Evolutionary conservation across 768 basidiomycete genomes (phyloP).

Genomic region (Auricularia sp.): DNA sequence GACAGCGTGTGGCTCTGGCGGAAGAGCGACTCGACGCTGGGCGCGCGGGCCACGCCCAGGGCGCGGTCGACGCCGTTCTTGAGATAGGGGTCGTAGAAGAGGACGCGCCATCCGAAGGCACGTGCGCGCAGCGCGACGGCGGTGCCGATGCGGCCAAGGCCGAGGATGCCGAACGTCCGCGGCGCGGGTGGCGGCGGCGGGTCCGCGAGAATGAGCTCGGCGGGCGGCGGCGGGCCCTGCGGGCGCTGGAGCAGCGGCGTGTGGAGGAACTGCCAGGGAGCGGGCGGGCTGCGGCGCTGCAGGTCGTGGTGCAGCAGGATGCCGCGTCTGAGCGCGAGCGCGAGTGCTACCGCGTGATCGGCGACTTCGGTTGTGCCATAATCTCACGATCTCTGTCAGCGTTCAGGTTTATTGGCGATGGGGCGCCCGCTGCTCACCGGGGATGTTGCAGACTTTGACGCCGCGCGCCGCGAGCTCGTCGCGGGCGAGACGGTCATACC

Average conservation of each 20-base stretch:
- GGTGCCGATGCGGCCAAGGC: conserved; percentile 15
- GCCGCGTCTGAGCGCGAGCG: conserved; percentile 12
- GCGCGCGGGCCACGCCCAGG: conserved; percentile 8
- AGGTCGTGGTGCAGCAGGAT: conserved; percentile 13
- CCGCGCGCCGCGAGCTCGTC: conserved; percentile 7
- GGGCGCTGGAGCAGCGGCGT: conserved; percentile 9
- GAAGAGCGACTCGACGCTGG: conserved; percentile 10
- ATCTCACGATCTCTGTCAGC: conserved; percentile 4
- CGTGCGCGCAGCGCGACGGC: conserved; percentile 15
- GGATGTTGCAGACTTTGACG: conserved; percentile 13
- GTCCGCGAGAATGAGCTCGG: not conserved
- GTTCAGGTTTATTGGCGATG: not conserved
- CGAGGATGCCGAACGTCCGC: conserved; percentile 14
- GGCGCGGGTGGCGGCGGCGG: not conserved
- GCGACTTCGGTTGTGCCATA: conserved; percentile 15
- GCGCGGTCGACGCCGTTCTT: conserved; percentile 11
- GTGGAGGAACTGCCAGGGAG: conserved; percentile 8
- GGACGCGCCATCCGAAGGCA: conserved; percentile 14
- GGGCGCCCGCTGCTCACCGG: conserved; percentile 3
- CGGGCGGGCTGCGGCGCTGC: conserved; percentile 7
- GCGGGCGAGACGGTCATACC: conserved; percentile 13
- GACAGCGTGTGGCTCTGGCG: conserved; percentile 6
- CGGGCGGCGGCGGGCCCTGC: not conserved
- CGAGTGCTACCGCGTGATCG: conserved; percentile 14
- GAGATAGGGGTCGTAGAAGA: conserved; percentile 15